Evolutionary conservation across 2,329 filamentous ascomycete species (phyloP), one percentile per base, ranked within the genome.

Genomic region (Moelleriella libera): DNA sequence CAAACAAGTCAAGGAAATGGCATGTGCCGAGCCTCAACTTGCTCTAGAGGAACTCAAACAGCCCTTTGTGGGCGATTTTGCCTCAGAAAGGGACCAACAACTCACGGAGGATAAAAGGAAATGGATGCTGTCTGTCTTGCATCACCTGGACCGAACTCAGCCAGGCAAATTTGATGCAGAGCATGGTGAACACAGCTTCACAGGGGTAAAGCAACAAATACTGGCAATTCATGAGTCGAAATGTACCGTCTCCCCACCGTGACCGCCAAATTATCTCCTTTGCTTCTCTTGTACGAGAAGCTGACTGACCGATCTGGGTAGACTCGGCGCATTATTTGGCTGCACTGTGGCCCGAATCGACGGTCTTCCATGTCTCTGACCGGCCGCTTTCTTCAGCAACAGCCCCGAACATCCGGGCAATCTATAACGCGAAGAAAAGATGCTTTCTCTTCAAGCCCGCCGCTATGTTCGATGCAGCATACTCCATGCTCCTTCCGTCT

Each of bases 121-220:
- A 29, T 82, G 78, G 78, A 73, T 87, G 64, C 65, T 82, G 34
- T 78, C 73, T 30, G 70, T 70, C 1, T 62, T 84, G 46, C 68
- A 71, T 51, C 66, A 64, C 52, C 65, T 69, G 55, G 69, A 67
- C 39, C 66, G 68, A 32, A 32, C 42, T 5, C 10, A 34, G 28
- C 42, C 34, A 37, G 34, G 34, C 34, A 12, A 12, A 37, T 8
- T 11, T 12, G 14, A 39, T 4, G 7, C 14, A 10, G 30, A 45
- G 30, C 21, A 44, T 8, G 42, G 5, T 32, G 21, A 29, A 30
- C 46, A 45, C 7, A 12, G 34, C 34, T 12, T 37, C 34, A 37
- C 34, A 37, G 34, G 34, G 12, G 34, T 37, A 8, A 49, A 45
- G 30, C 44, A 51, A 30, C 68, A 65, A 43, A 60, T 75, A 3